These are phyloP conservation scores for Lignosus rhinocerotis DNA, from an alignment of 1,284 basidiomycete genomes.

Conservation along the genomic window DNA sequence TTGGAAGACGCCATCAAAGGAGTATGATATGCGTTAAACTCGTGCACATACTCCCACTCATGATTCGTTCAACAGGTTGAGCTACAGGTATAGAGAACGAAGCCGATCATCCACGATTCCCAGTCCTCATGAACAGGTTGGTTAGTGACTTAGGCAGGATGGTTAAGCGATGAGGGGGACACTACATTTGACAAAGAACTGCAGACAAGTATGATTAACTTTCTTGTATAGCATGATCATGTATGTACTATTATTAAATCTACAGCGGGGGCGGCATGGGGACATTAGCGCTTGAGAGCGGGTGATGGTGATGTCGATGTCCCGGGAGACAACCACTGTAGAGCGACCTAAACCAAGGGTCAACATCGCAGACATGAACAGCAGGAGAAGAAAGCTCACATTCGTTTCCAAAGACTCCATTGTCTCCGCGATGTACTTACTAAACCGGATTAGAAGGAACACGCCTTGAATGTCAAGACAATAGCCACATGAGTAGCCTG, in stretches of 20 bases:
- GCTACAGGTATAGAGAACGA: not conserved
- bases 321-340: not conserved
- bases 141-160: too few relatives aligned
- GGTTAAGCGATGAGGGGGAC: too few relatives aligned
- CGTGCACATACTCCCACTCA: not conserved
- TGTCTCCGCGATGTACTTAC: slow-evolving; percentile 4
- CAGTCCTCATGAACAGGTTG: too few relatives aligned
- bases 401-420: slow-evolving; percentile 5
- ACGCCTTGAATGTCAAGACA: not conserved
- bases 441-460: slow-evolving; percentile 7
- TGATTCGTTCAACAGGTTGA: not conserved
- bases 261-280: too few relatives aligned
- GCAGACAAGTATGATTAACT: too few relatives aligned
- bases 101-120: too few relatives aligned
- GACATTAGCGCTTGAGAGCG: not conserved
- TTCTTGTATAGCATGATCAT: too few relatives aligned
- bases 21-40: not conserved
- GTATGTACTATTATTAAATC: too few relatives aligned
- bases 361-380: not conserved
- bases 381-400: not conserved
- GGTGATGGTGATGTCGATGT: not conserved
- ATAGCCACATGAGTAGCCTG: not conserved
- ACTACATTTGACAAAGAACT: too few relatives aligned
- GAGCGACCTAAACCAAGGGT: not conserved
- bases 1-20: not conserved